Conservation (phyloP, 805 yeast species). For the Saccharomycopsis oosterbeekiorum region DNA sequence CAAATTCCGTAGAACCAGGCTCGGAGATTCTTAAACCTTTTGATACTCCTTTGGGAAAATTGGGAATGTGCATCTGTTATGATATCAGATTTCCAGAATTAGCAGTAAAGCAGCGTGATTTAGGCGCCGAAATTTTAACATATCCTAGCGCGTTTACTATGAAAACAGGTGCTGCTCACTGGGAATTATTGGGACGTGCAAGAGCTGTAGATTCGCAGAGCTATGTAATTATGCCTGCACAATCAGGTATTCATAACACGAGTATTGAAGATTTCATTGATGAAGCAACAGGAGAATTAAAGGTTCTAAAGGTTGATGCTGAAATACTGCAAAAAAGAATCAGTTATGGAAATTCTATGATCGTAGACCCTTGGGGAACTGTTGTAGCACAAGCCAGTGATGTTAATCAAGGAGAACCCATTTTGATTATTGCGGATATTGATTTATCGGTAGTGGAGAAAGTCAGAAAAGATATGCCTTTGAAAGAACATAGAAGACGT, state of each 20-base stretch:
- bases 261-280: conserved; percentile 26
- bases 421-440: conserved; percentile 56
- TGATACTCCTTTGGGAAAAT: conserved; percentile 46
- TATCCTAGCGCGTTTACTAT: conserved; percentile 92
- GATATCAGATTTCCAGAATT: conserved; percentile 84
- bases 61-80: conserved; percentile 74
- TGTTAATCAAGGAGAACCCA: conserved; percentile 29
- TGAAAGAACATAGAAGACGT: conserved; percentile 61
- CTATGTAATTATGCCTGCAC: conserved; percentile 84
- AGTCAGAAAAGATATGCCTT: conserved; percentile 64
- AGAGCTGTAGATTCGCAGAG: conserved; percentile 86
- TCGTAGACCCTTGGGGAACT: conserved; percentile 90
- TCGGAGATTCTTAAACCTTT: conserved; percentile 42
- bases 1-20: conserved; percentile 79
- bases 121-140: conserved; percentile 69
- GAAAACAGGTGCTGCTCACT: conserved; percentile 85
- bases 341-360: conserved; percentile 80
- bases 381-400: conserved; percentile 52
- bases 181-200: conserved; percentile 71
- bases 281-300: conserved; percentile 14
- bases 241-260: conserved; percentile 65
- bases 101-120: conserved; percentile 48
- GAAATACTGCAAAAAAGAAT: conserved; percentile 36
- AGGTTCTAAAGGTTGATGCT: background rate
- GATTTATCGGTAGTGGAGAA: conserved; percentile 40